These are phyloP conservation scores for Eutrema salsugineum DNA, from an alignment of 441 rosid genomes.

Conservation along the genomic window DNA sequence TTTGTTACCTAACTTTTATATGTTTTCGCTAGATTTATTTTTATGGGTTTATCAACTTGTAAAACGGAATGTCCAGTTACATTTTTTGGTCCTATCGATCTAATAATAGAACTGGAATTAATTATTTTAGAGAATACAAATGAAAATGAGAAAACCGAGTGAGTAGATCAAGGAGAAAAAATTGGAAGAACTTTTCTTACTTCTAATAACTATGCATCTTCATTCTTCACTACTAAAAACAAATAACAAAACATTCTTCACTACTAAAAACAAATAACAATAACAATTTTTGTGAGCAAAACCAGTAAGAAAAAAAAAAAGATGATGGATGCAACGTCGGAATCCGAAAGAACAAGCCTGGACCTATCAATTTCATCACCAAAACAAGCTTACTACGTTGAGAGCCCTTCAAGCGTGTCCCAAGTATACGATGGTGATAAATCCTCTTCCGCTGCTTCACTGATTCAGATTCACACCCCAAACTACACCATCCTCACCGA, in stretches of 20 bases:
- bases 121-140: background rate
- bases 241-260: background rate
- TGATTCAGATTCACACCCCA: slow-evolving; percentile 81
- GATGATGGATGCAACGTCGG: slow-evolving; percentile 63
- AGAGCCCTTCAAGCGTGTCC: slow-evolving; percentile 83
- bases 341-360: slow-evolving; percentile 83
- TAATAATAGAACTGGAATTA: background rate
- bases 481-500: slow-evolving; percentile 87
- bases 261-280: background rate
- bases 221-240: background rate
- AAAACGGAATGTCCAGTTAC: background rate
- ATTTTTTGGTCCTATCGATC: background rate
- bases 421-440: slow-evolving; percentile 82
- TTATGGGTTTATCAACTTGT: background rate
- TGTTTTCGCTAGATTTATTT: too few species aligned
- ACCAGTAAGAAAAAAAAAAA: background rate
- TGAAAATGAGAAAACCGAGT: background rate
- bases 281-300: background rate
- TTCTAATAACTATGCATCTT: background rate
- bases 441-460: slow-evolving; percentile 71
- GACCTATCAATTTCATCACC: slow-evolving; percentile 86
- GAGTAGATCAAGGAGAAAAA: slow-evolving; percentile 12
- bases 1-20: too few species aligned
- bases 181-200: slow-evolving; percentile 10
- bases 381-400: slow-evolving; percentile 86